Base-by-base conservation (phyloP, 2,329 filamentous ascomycete genomes). In the Fusarium sp. region DNA sequence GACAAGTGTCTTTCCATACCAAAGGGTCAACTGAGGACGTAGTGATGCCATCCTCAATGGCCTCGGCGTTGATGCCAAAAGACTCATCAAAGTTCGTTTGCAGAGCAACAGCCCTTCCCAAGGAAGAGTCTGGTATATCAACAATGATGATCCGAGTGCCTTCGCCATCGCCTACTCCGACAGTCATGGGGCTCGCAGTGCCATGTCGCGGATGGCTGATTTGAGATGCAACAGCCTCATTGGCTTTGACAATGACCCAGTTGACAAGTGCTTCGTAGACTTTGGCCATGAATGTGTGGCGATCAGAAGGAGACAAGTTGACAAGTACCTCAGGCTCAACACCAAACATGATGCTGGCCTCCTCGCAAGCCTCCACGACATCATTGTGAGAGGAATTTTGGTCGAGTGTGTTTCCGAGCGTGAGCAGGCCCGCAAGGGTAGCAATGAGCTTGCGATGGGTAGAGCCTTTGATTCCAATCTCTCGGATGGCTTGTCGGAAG, bases 211-310 rank as follows among this genome's bases (percentile, higher is more conserved):
- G 62, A 92, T 92, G 24, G 88, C 88, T 0, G 92, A 93, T 57
- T 92, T 92, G 54, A 92, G 65, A 91, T 90, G 27, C 88, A 88
- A 99, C 97, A 13, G 95, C 90, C 38, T 92, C 89, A 77, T 99
- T 99, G 66, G 95, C 96, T 80, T 95, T 96, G 66, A 88, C 85
- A 69, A 99, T 93, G 18, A 99, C 93, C 93, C 95, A 98, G 80
- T 98, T 96, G 0, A 99, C 95, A 29, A 98, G 86, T 13, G 95
- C 92, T 83, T 99, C 96, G 79, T 99, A 99, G 18, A 98, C 87
- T 2, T 94, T 95, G 16, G 91, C 92, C 69, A 98, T 93, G 42
- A 98, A 86, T 3, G 93, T 91, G 78, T 93, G 90, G 9, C 96
- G 91, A 68, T 98, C 96, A 68, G 95, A 97, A 68, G 91, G 93